Conservation (phyloP, 2,329 filamentous ascomycete genomes). For the Aureobasidium sp. region DNA sequence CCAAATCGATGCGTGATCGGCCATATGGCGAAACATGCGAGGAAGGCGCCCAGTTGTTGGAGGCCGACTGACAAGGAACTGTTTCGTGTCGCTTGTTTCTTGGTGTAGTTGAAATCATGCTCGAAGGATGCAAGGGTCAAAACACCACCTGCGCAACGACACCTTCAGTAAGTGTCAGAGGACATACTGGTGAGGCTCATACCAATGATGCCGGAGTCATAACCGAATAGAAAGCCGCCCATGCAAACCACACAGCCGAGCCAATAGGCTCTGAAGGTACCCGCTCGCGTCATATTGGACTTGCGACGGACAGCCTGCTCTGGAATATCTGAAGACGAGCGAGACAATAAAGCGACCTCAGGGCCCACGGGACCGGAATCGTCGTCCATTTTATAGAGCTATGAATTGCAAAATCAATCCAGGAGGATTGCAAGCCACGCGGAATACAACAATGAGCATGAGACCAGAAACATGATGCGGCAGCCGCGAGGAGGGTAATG, state of each 20-base stretch:
- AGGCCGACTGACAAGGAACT: constrained; percentile 45
- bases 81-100: constrained; percentile 31
- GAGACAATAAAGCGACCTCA: constrained; percentile 1
- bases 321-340: background rate
- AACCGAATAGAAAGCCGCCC: constrained; percentile 44
- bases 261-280: constrained; percentile 44
- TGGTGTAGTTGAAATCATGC: constrained; percentile 37
- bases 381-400: background rate
- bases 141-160: constrained; percentile 32
- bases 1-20: constrained; percentile 42
- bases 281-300: constrained; percentile 21
- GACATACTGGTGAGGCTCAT: constrained; percentile 11
- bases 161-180: background rate
- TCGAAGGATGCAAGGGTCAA: constrained; percentile 39
- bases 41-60: constrained; percentile 47
- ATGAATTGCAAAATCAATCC: background rate
- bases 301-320: background rate
- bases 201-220: constrained; percentile 40
- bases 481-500: background rate
- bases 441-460: background rate
- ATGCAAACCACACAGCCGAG: constrained; percentile 46
- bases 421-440: background rate
- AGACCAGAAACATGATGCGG: background rate
- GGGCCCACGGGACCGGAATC: background rate
- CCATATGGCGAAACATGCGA: constrained; percentile 45